Evolutionary conservation across 805 yeast species (phyloP).

Genomic region (Lachancea quebecensis): DNA sequence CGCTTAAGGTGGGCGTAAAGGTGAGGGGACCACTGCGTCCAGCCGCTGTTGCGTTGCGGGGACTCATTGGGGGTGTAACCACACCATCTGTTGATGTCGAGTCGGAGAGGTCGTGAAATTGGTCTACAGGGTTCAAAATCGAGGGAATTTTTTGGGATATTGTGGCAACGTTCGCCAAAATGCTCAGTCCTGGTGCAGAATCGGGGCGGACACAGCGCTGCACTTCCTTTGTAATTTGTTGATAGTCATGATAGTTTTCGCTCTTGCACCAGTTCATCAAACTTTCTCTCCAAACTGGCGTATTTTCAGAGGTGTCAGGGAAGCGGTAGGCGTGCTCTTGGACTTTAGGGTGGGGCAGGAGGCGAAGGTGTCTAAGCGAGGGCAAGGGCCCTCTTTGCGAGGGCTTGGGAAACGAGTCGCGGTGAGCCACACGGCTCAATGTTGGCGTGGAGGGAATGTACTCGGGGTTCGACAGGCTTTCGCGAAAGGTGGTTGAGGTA

Average conservation of each 20-base stretch:
- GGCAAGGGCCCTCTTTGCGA: constrained; percentile 17
- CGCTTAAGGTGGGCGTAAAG: constrained; percentile 25
- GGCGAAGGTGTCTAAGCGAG: constrained; percentile 27
- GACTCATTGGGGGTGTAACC: constrained; percentile 32
- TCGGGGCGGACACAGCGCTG: background rate
- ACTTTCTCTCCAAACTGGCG: constrained; percentile 29
- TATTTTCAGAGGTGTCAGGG: constrained; percentile 31
- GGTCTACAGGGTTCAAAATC: constrained; percentile 25
- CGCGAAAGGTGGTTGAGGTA: no score
- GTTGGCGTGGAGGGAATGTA: background rate
- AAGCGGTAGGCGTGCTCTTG: constrained; percentile 28
- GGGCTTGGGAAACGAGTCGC: background rate
- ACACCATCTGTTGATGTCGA: constrained; percentile 10
- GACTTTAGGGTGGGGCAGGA: constrained; percentile 25
- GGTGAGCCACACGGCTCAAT: background rate
- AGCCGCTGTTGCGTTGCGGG: constrained; percentile 16
- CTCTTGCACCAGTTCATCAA: constrained; percentile 30
- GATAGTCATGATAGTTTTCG: constrained; percentile 27
- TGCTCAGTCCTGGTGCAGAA: constrained; percentile 7
- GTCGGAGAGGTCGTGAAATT: constrained; percentile 22
- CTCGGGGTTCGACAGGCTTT: background rate
- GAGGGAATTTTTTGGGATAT: constrained; percentile 18
- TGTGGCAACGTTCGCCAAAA: constrained; percentile 14
- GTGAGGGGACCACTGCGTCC: constrained; percentile 2
- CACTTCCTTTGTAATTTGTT: constrained; percentile 19